Evolutionary conservation across 2,329 filamentous ascomycete species (phyloP).

Genomic region (Aspergillus brasiliensis): DNA sequence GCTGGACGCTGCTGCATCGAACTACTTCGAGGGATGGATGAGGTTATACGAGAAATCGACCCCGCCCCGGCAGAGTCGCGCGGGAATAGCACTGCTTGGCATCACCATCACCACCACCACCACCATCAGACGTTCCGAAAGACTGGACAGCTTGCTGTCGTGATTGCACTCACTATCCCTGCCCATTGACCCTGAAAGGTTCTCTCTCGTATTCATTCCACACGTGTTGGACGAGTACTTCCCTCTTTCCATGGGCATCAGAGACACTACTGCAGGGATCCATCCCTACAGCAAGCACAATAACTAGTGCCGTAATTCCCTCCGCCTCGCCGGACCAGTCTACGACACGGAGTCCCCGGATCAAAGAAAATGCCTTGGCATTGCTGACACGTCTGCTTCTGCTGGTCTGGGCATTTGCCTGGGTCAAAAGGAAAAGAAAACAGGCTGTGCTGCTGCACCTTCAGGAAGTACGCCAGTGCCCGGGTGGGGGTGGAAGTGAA

Average conservation of each 20-base stretch:
- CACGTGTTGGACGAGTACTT: not conserved
- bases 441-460: not conserved
- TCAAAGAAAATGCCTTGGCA: not conserved
- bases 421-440: not conserved
- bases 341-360: too few species aligned
- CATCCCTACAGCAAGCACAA: not conserved
- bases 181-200: not conserved
- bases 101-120: not conserved
- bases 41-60: conserved; percentile 4
- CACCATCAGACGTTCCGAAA: not conserved
- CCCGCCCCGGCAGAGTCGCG: not conserved
- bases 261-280: not conserved
- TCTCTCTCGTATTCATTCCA: not conserved
- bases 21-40: not conserved
- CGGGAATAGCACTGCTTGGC: conserved; percentile 1
- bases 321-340: not conserved
- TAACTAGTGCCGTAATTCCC: not conserved
- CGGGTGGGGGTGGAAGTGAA: not conserved
- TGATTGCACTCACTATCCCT: not conserved
- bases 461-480: not conserved
- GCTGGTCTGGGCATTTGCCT: not conserved
- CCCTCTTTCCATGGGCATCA: not conserved
- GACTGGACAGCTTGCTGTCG: conserved; percentile 6
- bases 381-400: not conserved
- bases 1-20: not conserved